phyloP scores from a whole-genome alignment of 2,329 filamentous ascomycete species.

The Fonsecaea pedrosoi region DNA sequence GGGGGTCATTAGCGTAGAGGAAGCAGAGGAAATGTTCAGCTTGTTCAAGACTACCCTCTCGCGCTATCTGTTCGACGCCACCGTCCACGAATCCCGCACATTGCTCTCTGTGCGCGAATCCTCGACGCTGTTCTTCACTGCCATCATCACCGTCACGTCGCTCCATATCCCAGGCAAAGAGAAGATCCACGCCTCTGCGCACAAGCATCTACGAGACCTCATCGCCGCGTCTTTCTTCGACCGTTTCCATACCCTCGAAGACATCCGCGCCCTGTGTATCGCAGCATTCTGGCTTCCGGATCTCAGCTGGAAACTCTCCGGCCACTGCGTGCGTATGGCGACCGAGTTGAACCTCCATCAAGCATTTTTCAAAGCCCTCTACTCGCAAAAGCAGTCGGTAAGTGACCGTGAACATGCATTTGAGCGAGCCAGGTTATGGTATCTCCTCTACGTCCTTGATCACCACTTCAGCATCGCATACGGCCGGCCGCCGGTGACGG shows the following conservation, averaged over 20 bases:
- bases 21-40: constrained; percentile 38
- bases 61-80: constrained; percentile 43
- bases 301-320: constrained; percentile 67
- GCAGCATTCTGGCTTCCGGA: constrained; percentile 69
- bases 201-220: constrained; percentile 63
- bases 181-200: constrained; percentile 61
- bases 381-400: constrained; percentile 53
- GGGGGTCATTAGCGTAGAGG: constrained; percentile 33
- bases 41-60: constrained; percentile 40
- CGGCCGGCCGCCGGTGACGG: constrained; percentile 64
- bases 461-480: constrained; percentile 70
- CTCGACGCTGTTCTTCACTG: constrained; percentile 62
- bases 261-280: constrained; percentile 65
- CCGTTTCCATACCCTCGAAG: constrained; percentile 63
- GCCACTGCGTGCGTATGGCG: constrained; percentile 64
- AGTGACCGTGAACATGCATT: constrained; percentile 43
- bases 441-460: constrained; percentile 69
- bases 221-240: constrained; percentile 65
- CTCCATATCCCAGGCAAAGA: constrained; percentile 64
- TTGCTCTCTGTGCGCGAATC: constrained; percentile 61
- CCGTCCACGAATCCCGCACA: constrained; percentile 58
- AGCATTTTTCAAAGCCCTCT: constrained; percentile 58
- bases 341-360: constrained; percentile 65
- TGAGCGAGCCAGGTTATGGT: constrained; percentile 67
- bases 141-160: constrained; percentile 64